These are phyloP conservation scores for Gnomoniopsis sp. DNA, from an alignment of 2,329 filamentous ascomycete species.

Conservation along the genomic window DNA sequence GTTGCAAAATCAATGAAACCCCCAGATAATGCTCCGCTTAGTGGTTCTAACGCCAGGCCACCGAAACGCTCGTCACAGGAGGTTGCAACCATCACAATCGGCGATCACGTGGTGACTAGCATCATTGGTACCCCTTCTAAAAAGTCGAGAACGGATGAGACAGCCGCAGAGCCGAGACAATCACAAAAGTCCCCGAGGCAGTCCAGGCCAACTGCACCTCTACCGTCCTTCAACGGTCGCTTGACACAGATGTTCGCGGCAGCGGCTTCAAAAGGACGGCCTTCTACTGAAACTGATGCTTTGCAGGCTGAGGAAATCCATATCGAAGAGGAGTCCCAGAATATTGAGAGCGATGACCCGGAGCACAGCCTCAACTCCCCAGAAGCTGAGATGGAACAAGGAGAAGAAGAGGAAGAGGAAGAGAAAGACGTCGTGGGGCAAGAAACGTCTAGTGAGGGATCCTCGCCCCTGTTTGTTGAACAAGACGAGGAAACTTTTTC, in stretches of 20 bases:
- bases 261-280: conserved; percentile 25
- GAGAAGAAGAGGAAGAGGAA: conserved; percentile 22
- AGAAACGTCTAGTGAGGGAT: conserved; percentile 1
- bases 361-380: neutral
- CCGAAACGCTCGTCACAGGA: conserved; percentile 60
- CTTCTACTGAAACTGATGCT: conserved; percentile 18
- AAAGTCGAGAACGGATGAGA: conserved; percentile 39
- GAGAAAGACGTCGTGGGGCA: conserved; percentile 15
- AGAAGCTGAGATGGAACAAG: conserved; percentile 25
- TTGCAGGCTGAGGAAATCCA: conserved; percentile 18
- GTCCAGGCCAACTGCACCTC: conserved; percentile 23
- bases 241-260: conserved; percentile 43
- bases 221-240: conserved; percentile 41
- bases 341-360: conserved; percentile 12
- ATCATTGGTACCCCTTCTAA: conserved; percentile 59
- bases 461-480: conserved; percentile 11
- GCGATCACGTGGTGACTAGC: conserved; percentile 62
- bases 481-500: conserved; percentile 21
- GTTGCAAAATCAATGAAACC: conserved; percentile 30
- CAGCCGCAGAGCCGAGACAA: conserved; percentile 27
- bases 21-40: conserved; percentile 22
- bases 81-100: conserved; percentile 72
- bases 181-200: conserved; percentile 29
- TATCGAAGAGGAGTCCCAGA: conserved; percentile 10
- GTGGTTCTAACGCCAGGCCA: conserved; percentile 20